A percentile compares a stretch with the other conserved stretches of the same genome.
These are phyloP conservation scores for Penstemon davidsonii DNA, from an alignment of 257 asterid species.

Conservation along the genomic window DNA sequence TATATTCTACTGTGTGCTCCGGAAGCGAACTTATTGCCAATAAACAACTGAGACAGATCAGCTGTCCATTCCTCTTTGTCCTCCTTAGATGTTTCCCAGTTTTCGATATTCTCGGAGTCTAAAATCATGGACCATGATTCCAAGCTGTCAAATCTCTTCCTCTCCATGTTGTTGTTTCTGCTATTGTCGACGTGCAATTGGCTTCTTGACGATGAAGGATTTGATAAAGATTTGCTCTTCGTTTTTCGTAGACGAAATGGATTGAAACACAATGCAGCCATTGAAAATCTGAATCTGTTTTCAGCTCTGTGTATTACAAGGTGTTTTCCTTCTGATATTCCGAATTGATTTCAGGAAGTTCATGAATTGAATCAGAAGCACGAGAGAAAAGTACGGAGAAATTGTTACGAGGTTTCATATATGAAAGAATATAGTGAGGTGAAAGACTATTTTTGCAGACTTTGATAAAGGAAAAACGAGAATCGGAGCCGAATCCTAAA, in stretches of 20 bases:
- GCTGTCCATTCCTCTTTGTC: slow-evolving; percentile 75
- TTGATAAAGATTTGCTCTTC: slow-evolving; percentile 39
- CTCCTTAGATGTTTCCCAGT: slow-evolving; percentile 70
- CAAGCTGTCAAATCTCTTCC: slow-evolving; percentile 84
- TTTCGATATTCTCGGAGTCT: slow-evolving; percentile 84
- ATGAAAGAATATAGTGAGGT: slow-evolving; percentile 7
- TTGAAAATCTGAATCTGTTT: slow-evolving; percentile 6
- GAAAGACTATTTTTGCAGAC: slow-evolving; percentile 10
- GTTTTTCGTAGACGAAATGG: slow-evolving; percentile 59
- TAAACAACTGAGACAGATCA: slow-evolving; percentile 80
- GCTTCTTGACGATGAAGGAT: slow-evolving; percentile 56
- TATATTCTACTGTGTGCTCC: slow-evolving; percentile 85
- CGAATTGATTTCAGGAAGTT: slow-evolving; percentile 80
- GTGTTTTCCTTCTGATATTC: slow-evolving; percentile 64
- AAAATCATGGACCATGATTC: slow-evolving; percentile 98
- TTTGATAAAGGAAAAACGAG: background rate
- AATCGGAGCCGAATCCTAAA: background rate
- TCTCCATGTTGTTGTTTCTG: slow-evolving; percentile 56
- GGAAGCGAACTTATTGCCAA: slow-evolving; percentile 77
- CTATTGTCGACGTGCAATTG: slow-evolving; percentile 36
- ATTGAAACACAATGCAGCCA: slow-evolving; percentile 75
- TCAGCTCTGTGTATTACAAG: slow-evolving; percentile 18
- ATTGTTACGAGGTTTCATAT: slow-evolving; percentile 44
- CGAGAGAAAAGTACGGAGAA: slow-evolving; percentile 29
- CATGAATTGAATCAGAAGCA: slow-evolving; percentile 81